Conservation (phyloP, 768 basidiomycete species). For the Macrocybe gigantea region DNA sequence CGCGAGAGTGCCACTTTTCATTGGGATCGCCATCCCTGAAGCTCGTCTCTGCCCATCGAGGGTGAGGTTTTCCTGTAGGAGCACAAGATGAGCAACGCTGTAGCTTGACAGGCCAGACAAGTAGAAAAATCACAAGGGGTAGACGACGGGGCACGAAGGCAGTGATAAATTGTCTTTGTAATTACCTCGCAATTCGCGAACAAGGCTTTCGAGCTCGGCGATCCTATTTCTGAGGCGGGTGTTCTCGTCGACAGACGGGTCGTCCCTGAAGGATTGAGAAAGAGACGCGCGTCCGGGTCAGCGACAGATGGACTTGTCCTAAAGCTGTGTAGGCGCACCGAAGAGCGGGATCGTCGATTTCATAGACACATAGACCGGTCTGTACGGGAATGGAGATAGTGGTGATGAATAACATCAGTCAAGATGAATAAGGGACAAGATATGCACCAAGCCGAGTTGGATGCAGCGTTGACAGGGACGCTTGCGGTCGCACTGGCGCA, state of each 20-base stretch:
- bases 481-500: constrained; percentile 78
- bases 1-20: constrained; percentile 84
- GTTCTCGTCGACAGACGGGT: constrained; percentile 82
- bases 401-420: not conserved
- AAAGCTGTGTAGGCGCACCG: constrained; percentile 37
- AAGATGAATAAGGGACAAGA: not conserved
- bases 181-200: constrained; percentile 78
- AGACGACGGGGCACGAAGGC: not conserved
- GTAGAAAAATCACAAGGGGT: not conserved
- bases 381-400: constrained; percentile 18
- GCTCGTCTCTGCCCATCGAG: constrained; percentile 77
- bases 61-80: constrained; percentile 72
- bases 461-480: constrained; percentile 89
- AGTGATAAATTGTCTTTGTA: not conserved
- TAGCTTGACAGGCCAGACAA: constrained; percentile 5
- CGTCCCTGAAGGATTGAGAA: constrained; percentile 48
- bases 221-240: constrained; percentile 83
- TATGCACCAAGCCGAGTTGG: constrained; percentile 72
- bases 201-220: constrained; percentile 88
- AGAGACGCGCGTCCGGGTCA: not conserved
- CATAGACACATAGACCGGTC: constrained; percentile 94
- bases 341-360: constrained; percentile 84
- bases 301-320: not conserved
- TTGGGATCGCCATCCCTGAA: constrained; percentile 77
- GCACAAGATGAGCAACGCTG: constrained; percentile 2